Evolutionary conservation across 2,329 filamentous ascomycete genomes (phyloP).

Genomic region (Paramyrothecium roridum): DNA sequence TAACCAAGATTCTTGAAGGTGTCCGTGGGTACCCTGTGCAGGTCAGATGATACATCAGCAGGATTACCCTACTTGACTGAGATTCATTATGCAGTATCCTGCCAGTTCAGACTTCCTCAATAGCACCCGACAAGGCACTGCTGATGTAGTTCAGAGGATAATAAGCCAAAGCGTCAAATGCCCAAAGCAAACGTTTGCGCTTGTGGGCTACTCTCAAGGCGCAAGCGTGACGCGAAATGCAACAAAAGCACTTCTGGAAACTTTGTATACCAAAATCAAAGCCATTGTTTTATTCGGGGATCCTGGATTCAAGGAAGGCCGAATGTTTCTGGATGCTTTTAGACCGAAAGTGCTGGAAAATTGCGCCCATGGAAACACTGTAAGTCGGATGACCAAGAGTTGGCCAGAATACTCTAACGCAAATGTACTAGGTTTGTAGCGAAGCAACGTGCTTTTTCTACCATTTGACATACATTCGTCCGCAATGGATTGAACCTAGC

Average conservation of each 20-base stretch:
- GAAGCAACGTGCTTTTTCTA: background rate
- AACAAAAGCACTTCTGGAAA: slow-evolving; percentile 1
- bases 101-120: slow-evolving; percentile 3
- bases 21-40: background rate
- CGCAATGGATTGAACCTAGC: background rate
- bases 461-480: background rate
- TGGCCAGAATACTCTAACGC: background rate
- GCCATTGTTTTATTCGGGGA: slow-evolving; percentile 10
- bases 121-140: slow-evolving; percentile 1
- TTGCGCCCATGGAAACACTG: background rate
- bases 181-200: slow-evolving; percentile 9
- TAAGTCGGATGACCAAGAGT: background rate
- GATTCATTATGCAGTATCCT: slow-evolving; percentile 5
- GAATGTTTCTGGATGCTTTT: background rate
- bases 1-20: background rate
- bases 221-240: slow-evolving; percentile 7
- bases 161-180: slow-evolving; percentile 3
- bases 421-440: background rate
- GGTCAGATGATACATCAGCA: background rate
- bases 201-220: slow-evolving; percentile 13
- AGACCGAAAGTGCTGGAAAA: background rate
- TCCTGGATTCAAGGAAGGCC: background rate
- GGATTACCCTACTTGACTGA: no score
- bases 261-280: slow-evolving; percentile 5
- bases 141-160: slow-evolving; percentile 7